Conservation (phyloP, 2,329 filamentous ascomycete genomes). For the Microcyclospora tardicrescens region DNA sequence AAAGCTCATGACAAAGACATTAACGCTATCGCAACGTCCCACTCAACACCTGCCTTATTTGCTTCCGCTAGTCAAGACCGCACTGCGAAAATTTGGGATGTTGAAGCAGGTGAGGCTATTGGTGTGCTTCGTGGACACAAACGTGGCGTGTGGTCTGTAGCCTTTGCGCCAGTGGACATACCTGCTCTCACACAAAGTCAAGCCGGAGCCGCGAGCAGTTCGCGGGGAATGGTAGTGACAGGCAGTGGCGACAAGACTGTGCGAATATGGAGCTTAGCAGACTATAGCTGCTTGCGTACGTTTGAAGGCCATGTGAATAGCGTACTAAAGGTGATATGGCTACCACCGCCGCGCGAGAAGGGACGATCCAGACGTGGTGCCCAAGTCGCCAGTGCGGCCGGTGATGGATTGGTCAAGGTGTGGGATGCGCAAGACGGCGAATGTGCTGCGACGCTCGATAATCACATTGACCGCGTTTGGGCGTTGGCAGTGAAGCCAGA, state of each 20-base stretch:
- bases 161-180: constrained; percentile 69
- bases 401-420: constrained; percentile 89
- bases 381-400: constrained; percentile 73
- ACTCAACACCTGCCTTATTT: constrained; percentile 60
- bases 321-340: constrained; percentile 85
- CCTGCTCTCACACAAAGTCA: constrained; percentile 60
- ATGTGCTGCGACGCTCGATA: constrained; percentile 79
- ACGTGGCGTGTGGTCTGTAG: constrained; percentile 89
- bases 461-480: constrained; percentile 94
- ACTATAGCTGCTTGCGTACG: constrained; percentile 84
- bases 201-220: constrained; percentile 46
- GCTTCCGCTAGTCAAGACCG: constrained; percentile 94
- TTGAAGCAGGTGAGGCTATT: constrained; percentile 76
- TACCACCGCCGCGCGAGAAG: constrained; percentile 40
- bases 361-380: constrained; percentile 43
- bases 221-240: constrained; percentile 72
- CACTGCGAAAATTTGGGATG: constrained; percentile 92
- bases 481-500: constrained; percentile 61
- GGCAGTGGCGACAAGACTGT: constrained; percentile 93
- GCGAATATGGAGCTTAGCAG: constrained; percentile 83
- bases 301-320: constrained; percentile 96
- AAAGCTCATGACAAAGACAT: constrained; percentile 99
- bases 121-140: constrained; percentile 88
- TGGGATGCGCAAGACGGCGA: constrained; percentile 86
- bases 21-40: constrained; percentile 68